Conservation (phyloP, 1,139 yeast species). For the Yamadazyma sp. region DNA sequence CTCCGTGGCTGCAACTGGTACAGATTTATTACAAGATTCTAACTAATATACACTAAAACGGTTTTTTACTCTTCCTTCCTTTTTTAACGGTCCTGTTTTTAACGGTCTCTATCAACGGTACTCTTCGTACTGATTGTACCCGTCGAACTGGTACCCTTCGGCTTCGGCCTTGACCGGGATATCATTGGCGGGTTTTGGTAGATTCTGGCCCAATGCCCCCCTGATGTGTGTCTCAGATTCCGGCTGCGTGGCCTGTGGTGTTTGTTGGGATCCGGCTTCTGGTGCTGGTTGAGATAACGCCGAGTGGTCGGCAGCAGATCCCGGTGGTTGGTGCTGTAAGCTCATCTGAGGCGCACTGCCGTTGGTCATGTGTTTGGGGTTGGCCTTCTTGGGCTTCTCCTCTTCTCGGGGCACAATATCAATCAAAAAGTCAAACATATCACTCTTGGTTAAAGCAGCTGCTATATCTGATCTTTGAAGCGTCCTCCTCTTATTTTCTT, state of each 20-base stretch:
- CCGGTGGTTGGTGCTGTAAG: too few relatives aligned
- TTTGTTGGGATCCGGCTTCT: neutral
- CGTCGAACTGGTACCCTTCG: constrained; percentile 10
- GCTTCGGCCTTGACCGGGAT: neutral
- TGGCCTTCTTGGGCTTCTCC: constrained; percentile 50
- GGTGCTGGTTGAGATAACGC: too few relatives aligned
- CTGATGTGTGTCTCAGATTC: too few relatives aligned
- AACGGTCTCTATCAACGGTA: too few relatives aligned
- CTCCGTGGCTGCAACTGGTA: constrained; percentile 1
- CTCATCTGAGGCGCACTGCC: neutral
- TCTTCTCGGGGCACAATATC: constrained; percentile 92
- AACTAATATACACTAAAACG: too few relatives aligned
- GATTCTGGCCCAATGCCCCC: too few relatives aligned
- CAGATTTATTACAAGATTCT: neutral
- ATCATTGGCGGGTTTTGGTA: neutral
- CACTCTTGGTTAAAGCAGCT: constrained; percentile 90
- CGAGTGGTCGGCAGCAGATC: too few relatives aligned
- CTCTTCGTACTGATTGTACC: constrained; percentile 15
- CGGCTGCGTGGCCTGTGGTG: too few relatives aligned
- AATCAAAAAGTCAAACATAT: constrained; percentile 94
- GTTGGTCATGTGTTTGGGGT: constrained; percentile 6
- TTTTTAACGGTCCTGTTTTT: too few relatives aligned
- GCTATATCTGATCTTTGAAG: constrained; percentile 93
- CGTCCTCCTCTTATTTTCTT: constrained; percentile 90
- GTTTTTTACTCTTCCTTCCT: neutral